Base-by-base conservation (phyloP, 768 basidiomycete genomes). In the Leucogyrophana mollusca region DNA sequence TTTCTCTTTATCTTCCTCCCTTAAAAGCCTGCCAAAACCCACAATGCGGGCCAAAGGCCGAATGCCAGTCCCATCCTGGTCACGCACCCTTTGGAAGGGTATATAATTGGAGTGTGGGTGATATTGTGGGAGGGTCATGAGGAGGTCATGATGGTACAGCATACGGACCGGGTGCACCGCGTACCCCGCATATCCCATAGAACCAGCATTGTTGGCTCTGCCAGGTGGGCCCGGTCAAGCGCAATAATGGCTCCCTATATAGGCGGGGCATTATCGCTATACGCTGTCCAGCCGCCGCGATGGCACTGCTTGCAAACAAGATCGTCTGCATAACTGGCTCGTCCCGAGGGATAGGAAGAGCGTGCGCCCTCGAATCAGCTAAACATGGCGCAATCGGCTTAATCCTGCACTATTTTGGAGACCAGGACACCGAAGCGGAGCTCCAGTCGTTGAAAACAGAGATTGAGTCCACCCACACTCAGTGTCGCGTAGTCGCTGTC, bases 321-420 rank as follows among this genome's bases (percentile, higher is more conserved):
- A 66, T 85, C 33, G 79, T 87, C 13, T 79, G 79, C 48, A 82
- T 90, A 53, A 89, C 87, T 13, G 86, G 86, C 14, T 73, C 82
- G n/a, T 84, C 83, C 6, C 72, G 82, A 48, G 87, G 86, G 17
- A 90, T 90, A 47, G 86, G 87, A 10, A 73, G 82, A 50, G 83
- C 79, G 22, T 84, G 83, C 52, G 85, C 82, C 17, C 61, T 85
- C 14, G 82, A 83, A 51, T 79, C 77, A 42, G 81, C 79, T 3
- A 74, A 77, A 50, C 78, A 87, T 48, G 85, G 85, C 7, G 86
- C 85, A 13, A 65, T 65, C 2, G 79, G 79, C 34, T 64, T 90
- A 36, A 72, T 86, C 37, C 59, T 90, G 45, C 87, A 90, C 55
- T 85, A 85, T 60, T 65, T 80, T 6, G 86, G 87, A 6, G 82